Conservation (phyloP, 192 early-diverging fungal genomes). For the Chytriomyces sp. region DNA sequence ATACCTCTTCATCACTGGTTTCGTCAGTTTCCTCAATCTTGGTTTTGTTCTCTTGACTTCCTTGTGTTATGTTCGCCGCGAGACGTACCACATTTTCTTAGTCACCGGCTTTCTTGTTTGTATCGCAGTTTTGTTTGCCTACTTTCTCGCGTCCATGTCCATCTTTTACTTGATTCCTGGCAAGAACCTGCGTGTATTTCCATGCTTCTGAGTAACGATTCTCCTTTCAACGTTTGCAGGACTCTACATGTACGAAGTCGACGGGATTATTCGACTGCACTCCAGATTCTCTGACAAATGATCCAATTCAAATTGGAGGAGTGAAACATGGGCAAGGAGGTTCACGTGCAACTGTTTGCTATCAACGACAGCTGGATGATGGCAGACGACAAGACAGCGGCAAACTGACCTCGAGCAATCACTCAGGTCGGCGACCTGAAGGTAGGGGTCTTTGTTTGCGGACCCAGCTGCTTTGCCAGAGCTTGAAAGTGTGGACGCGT, state of each 20-base stretch:
- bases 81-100: conserved; percentile 37
- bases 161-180: conserved; percentile 41
- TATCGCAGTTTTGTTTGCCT: conserved; percentile 36
- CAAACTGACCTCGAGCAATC: neutral
- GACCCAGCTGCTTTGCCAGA: neutral
- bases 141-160: conserved; percentile 33
- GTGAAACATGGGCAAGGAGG: neutral
- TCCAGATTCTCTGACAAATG: conserved; percentile 19
- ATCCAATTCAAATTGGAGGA: neutral
- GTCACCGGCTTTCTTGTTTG: conserved; percentile 34
- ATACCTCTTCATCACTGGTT: neutral
- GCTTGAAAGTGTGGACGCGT: neutral
- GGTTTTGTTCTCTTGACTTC: conserved; percentile 20
- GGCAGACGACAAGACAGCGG: neutral
- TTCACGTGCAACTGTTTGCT: no score
- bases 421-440: neutral
- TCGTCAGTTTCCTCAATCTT: conserved; percentile 1
- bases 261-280: neutral
- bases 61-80: conserved; percentile 28
- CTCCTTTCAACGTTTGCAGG: neutral
- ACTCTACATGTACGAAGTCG: conserved; percentile 9
- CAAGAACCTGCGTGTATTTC: neutral
- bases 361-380: no score
- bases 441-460: neutral
- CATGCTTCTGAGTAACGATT: neutral